Evolutionary conservation across 2,329 filamentous ascomycete genomes (phyloP), one percentile per base, ranked within the genome.

Genomic region (Thermochaetoides dissita): DNA sequence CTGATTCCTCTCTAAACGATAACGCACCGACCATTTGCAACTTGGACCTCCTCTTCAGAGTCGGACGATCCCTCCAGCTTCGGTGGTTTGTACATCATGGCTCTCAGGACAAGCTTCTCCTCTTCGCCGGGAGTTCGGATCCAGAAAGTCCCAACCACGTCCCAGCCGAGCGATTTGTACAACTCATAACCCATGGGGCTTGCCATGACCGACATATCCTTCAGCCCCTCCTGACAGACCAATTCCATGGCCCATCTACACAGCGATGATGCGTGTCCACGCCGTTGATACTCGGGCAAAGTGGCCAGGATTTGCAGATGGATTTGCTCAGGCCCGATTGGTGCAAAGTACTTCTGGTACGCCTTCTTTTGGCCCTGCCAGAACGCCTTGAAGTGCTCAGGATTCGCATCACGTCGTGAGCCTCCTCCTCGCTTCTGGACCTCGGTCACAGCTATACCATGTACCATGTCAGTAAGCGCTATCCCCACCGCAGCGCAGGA

Each of bases 281-380:
- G 45, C 11, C 51, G 44, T 30, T 51, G 51, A 34, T 43, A 53
- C 3, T 45, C 41, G 33, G 48, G 49, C 10, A 49, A 35, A 6
- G 51, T 53, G 29, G 48, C 51, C 6, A 53, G 44, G 30, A 53
- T 51, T 39, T 53, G 51, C 8, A 53, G 49, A 10, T 51, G 51
- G 6, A 53, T 46, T 38, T 53, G 48, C 10, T 53, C 51, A 4
- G 49, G 46, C 2, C 51, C 49, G 24, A 51, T 42, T 2, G 30
- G 17, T 7, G 36, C 42, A 32, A 52, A 53, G 11, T 45, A 40
- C 12, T 17, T 44, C 36, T 53, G 47, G 45, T 49, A 51, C 4
- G 46, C 49, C 29, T 30, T 41, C 34, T 49, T 50, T 24, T 53
- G 50, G n/a, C 47, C 49, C 36, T 41, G 43, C 44, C 44, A 43